phyloP scores from a whole-genome alignment of 2,329 filamentous ascomycete genomes.

The Pyricularia pennisetigena region DNA sequence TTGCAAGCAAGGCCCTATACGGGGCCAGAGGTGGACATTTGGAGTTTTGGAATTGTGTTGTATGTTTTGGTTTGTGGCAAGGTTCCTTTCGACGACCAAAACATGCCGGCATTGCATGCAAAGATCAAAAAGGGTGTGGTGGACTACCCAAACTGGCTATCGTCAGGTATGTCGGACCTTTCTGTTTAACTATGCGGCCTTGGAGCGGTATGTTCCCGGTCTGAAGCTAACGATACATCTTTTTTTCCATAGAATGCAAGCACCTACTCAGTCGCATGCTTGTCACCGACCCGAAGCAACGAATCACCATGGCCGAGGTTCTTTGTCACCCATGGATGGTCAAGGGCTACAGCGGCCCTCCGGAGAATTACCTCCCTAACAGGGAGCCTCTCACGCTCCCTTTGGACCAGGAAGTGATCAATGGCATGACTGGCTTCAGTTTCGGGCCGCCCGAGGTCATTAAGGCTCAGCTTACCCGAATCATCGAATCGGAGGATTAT shows the following conservation, averaged over 20 bases:
- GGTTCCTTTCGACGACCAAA: conserved; percentile 97
- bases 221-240: not conserved
- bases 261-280: conserved; percentile 91
- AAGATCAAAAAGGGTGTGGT: conserved; percentile 98
- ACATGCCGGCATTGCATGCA: conserved; percentile 94
- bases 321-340: conserved; percentile 94
- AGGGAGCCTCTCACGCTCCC: conserved; percentile 81
- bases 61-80: conserved; percentile 97
- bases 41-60: conserved; percentile 97
- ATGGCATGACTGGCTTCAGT: conserved; percentile 96
- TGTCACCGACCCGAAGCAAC: conserved; percentile 81
- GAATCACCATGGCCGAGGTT: conserved; percentile 82
- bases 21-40: conserved; percentile 92
- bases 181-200: not conserved
- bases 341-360: conserved; percentile 78
- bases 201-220: not conserved
- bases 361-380: conserved; percentile 78
- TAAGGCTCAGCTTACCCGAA: conserved; percentile 66
- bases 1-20: conserved; percentile 91
- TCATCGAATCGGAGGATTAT: conserved; percentile 92
- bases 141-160: conserved; percentile 91
- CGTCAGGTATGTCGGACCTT: conserved; percentile 50
- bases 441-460: conserved; percentile 86
- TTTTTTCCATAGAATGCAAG: conserved; percentile 62
- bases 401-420: conserved; percentile 71